A percentile compares a stretch with the other conserved stretches of the same genome.
Conservation (phyloP, 179 eudicot genomes). For the Camellia oleifera region DNA sequence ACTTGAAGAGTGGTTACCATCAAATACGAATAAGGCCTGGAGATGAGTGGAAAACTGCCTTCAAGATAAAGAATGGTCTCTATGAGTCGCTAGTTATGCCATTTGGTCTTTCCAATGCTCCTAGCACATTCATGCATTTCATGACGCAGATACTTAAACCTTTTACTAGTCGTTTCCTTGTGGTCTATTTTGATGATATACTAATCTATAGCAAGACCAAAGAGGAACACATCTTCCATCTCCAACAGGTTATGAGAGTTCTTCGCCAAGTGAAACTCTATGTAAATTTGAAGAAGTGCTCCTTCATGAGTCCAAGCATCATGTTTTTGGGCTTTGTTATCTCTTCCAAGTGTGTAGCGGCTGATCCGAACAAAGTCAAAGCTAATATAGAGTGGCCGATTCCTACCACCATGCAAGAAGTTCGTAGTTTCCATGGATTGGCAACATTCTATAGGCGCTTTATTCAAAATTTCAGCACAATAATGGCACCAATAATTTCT, state of each 20-base stretch:
- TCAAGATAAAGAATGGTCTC: slow-evolving; percentile 10
- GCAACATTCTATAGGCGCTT: slow-evolving; percentile 10
- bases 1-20: neutral
- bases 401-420: slow-evolving; percentile 1
- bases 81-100: neutral
- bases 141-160: slow-evolving; percentile 1
- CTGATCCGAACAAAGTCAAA: slow-evolving; percentile 8
- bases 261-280: slow-evolving; percentile 4
- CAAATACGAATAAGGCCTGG: neutral
- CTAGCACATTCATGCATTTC: slow-evolving; percentile 6
- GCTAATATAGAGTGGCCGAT: neutral
- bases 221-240: slow-evolving; percentile 1
- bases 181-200: slow-evolving; percentile 14
- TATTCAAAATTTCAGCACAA: slow-evolving; percentile 9
- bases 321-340: slow-evolving; percentile 14
- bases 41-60: slow-evolving; percentile 12
- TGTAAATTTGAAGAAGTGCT: slow-evolving; percentile 12
- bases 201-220: slow-evolving; percentile 10
- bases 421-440: slow-evolving; percentile 3
- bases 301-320: neutral
- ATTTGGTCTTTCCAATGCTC: neutral
- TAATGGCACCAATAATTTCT: slow-evolving; percentile 12
- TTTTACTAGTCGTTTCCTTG: slow-evolving; percentile 3
- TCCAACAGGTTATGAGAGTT: slow-evolving; percentile 4
- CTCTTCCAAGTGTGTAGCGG: neutral